Evolutionary conservation across 2,329 filamentous ascomycete species (phyloP).

Genomic region (Apiospora malaysiana): DNA sequence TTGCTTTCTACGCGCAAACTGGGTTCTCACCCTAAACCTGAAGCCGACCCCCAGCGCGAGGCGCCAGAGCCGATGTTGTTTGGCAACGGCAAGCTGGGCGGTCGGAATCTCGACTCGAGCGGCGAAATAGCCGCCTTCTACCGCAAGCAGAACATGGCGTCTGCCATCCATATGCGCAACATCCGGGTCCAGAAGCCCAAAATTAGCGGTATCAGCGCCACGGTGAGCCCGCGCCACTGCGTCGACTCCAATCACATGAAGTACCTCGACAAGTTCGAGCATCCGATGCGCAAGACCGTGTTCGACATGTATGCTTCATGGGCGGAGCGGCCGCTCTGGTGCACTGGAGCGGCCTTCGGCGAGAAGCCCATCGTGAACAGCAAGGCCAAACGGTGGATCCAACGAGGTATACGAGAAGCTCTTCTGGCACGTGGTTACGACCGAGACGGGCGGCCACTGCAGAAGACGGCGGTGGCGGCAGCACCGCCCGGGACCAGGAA

Average conservation of each 20-base stretch:
- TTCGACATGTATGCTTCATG: conserved; percentile 38
- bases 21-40: neutral
- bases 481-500: neutral
- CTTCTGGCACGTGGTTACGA: conserved; percentile 33
- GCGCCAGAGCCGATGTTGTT: neutral
- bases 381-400: conserved; percentile 30
- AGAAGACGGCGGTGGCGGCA: neutral
- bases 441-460: conserved; percentile 24
- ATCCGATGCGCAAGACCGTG: conserved; percentile 36
- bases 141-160: conserved; percentile 52
- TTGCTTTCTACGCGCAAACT: neutral
- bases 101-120: conserved; percentile 25
- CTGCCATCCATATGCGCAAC: conserved; percentile 23
- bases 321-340: conserved; percentile 37
- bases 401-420: conserved; percentile 32
- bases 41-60: neutral
- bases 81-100: neutral
- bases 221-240: conserved; percentile 33
- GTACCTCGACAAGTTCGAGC: conserved; percentile 37
- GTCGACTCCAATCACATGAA: conserved; percentile 34
- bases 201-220: conserved; percentile 25
- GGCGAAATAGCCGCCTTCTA: conserved; percentile 28
- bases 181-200: conserved; percentile 22
- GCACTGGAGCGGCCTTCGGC: conserved; percentile 16
- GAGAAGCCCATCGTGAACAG: conserved; percentile 28